Base-by-base conservation (phyloP, 768 basidiomycete species). In the Sutorius australiensis region DNA sequence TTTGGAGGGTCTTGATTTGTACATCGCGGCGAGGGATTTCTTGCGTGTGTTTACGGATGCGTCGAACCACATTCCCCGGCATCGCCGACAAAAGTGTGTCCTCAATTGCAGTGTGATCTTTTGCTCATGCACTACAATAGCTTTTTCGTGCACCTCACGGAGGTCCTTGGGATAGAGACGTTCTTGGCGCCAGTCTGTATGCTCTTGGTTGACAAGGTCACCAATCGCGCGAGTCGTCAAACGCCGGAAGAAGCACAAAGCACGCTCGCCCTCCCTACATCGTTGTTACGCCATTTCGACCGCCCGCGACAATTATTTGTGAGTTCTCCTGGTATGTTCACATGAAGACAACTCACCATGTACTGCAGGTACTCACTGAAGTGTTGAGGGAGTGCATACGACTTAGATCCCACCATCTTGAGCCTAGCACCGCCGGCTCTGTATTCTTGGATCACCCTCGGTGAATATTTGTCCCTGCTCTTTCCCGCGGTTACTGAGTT, bases 41-140 rank as follows among this genome's bases (percentile, higher is more conserved):
- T 68, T 99, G 14, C 84, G 83, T 12, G 86, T 97, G 41, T 98
- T 99, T 72, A 92, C 93, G 0, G 95, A 97, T 67, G 95, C 97
- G 11, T 83, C 89, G 4, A 84, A 82, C 51, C 90, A 98, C 61
- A 82, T 99, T 51, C 97, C 97, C 14, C 84, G 90, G 5, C 95
- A 99, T 69, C 86, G 97, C 21, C 87, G 92, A 41, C 84, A 88
- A 50, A 87, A 86, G 93, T 95, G 9, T 30, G 83, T 73, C 16
- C 48, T 58, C 30, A 31, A 31, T 30, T 41, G 19, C n/a, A 9
- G 27, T 7, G 30, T 1, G 17, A 27, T 6, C 17, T 12, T 38
- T 50, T 42, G 21, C 54, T 66, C 21, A 65, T 27, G 1, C 16
- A 19, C 32, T 1, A 11, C 19, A 6, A 5, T 55, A 95, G 92